Base-by-base conservation (phyloP, 129 eudicot genomes). In the Erigeron canadensis region DNA sequence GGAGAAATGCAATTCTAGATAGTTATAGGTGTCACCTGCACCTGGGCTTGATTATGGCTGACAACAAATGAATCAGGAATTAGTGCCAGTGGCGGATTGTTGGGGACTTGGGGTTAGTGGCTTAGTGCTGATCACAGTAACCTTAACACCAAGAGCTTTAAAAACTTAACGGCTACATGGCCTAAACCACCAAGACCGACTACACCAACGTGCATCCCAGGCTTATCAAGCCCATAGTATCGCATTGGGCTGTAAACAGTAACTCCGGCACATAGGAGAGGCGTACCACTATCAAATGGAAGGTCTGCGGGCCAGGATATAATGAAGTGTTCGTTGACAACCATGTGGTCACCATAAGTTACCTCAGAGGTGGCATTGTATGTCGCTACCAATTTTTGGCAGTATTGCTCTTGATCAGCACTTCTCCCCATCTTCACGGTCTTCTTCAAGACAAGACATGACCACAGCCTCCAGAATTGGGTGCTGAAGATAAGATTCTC, bases 111-210 rank as follows among this genome's bases (percentile, higher is more conserved):
- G n/a, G n/a, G n/a, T n/a, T n/a, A n/a, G n/a, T n/a, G n/a, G n/a
- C n/a, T 70, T 70, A 18, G 85, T 80, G 63, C 87, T 86, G 2
- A 86, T 83, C 9, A 86, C 87, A 34, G 79, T 80, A 51, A 83
- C 87, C 60, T 71, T 68, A 75, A 67, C 70, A 56, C 84, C 87
- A 73, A 83, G 72, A 15, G 90, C 87, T 72, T 82, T 85, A 12
- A 84, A 72, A 85, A 82, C 86, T 75, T 79, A 57, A 85, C 89
- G 11, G 80, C 89, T 0, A 82, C 85, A 77, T 85, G 90, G 41
- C 90, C 90, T 47, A 85, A 75, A 50, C 90, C 90, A 39, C 90
- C 90, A 23, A 85, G 89, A 37, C 90, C 90, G 41, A 82, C 85
- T 63, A 86, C 81, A 54, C 87, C 87, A 34, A 86, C 58, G 67